phyloP scores from a whole-genome alignment of 1,139 yeast genomes.

The Debaryomyces fabryi region DNA sequence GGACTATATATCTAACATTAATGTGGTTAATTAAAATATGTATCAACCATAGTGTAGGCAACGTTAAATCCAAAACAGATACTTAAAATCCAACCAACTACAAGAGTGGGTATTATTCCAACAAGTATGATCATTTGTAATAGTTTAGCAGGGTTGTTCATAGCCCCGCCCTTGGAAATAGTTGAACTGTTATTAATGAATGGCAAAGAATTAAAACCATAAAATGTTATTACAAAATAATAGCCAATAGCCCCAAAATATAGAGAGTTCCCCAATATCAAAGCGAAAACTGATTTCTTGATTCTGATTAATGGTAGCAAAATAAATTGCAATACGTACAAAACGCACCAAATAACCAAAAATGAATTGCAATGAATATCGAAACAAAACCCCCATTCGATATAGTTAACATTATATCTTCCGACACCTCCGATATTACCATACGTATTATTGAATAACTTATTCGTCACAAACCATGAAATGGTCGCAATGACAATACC shows the following conservation, averaged over 20 bases:
- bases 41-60: conserved; percentile 66
- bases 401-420: conserved; percentile 48
- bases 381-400: conserved; percentile 94
- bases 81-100: conserved; percentile 57
- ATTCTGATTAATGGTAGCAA: conserved; percentile 70
- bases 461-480: conserved; percentile 73
- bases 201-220: conserved; percentile 86
- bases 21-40: conserved; percentile 50
- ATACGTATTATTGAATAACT: conserved; percentile 52
- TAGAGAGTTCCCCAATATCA: conserved; percentile 75
- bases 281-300: conserved; percentile 60
- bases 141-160: conserved; percentile 46
- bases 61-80: conserved; percentile 70
- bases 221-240: conserved; percentile 78
- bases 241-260: conserved; percentile 74
- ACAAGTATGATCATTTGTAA: conserved; percentile 43
- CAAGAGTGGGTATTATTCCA: conserved; percentile 55
- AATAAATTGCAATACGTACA: conserved; percentile 77
- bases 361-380: conserved; percentile 92
- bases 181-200: conserved; percentile 59
- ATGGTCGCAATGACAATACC: conserved; percentile 72
- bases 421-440: conserved; percentile 32
- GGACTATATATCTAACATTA: neutral
- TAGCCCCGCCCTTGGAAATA: conserved; percentile 34
- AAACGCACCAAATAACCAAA: conserved; percentile 73